Base-by-base conservation (phyloP, 257 asterid genomes). In the Salvia rosmarinus region DNA sequence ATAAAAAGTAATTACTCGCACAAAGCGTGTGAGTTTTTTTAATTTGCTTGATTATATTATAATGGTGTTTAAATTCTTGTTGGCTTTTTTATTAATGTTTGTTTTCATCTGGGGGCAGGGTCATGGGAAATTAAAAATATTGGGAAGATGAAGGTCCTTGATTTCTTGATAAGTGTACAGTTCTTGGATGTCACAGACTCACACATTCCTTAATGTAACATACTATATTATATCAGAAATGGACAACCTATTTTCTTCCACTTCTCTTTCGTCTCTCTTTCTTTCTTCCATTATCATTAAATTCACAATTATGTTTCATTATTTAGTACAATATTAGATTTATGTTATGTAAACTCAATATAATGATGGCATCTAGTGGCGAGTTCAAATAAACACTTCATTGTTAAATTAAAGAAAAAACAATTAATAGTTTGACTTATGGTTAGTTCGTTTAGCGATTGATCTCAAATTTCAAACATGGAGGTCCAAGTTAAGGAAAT, bases 101-200 rank as follows among this genome's bases (percentile, higher is more conserved):
- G 8, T 14, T 9, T 52, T 39, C 2, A 5, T 39, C 3, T 11
- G 67, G 56, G 54, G 42, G 42, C 9, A 32, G 61, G 57, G 39
- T 25, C 54, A 57, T 20, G 47, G 59, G 78, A 13, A 61, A 23
- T 21, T 6, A 16, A 19, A 55, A 65, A 52, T 63, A 37, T 21
- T 13, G 64, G 72, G 28, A 13, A 43, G 52, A 50, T 19, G 13
- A 73, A 39, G 3, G n/a, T 47, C 62, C 43, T 60, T 17, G 32
- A 61, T 78, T 57, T 63, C 62, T 62, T 68, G 74, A 56, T 28
- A 59, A 68, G 32, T 74, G 79, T 78, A 69, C 75, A 74, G 79
- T 73, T 72, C 17, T 52, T 30, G 44, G 21, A 7, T 44, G 78
- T 62, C 39, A 68, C 67, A n/a, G n/a, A n/a, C n/a, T n/a, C n/a